Evolutionary conservation across 2,329 filamentous ascomycete species (phyloP), one percentile per base, ranked within the genome.

Genomic region (Hymenotorrendiella dingleyae): DNA sequence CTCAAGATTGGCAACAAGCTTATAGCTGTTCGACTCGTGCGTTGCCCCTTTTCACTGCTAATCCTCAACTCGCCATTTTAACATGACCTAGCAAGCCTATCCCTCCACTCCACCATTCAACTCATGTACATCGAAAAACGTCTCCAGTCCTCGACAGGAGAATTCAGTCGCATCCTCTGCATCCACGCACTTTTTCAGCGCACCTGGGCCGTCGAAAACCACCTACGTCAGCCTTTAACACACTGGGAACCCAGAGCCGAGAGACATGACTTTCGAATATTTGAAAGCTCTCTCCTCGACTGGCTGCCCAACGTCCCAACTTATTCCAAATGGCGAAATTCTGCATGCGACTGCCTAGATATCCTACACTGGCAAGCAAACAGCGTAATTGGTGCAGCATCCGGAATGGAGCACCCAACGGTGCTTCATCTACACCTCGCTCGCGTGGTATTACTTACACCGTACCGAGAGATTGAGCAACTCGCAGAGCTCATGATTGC

Each of bases 181-280:
- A 65, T 75, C 19, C 71, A 73, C 51, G 71, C 69, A 4, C 61
- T 76, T 7, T 74, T 71, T 42, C 67, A 66, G 20, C 63, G 70
- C 28, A 68, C 67, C 37, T 72, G 69, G 66, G 67, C 74, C 42
- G 66, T 75, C 1, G 63, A 66, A 10, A 59, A 62, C 12, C 70
- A 70, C 38, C 67, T 68, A 36, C 62, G 59, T 28, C 62, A 68
- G 17, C 68, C 66, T 1, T 62, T 75, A 1, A 67, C 67, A 2
- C 67, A 64, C 40, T 70, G 67, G 67, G 64, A 61, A 10, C 67
- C 67, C 8, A 68, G 65, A 14, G 67, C 62, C 16, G 64, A 60
- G 39, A 67, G 59, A 47, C 64, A 65, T 43, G 29, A 43, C 20
- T 40, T 52, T 12, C 58, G 59, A 41, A 56, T 54, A 28, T 62